Base-by-base conservation (phyloP, 192 early-diverging fungal genomes). In the Dimargaris verticillata region DNA sequence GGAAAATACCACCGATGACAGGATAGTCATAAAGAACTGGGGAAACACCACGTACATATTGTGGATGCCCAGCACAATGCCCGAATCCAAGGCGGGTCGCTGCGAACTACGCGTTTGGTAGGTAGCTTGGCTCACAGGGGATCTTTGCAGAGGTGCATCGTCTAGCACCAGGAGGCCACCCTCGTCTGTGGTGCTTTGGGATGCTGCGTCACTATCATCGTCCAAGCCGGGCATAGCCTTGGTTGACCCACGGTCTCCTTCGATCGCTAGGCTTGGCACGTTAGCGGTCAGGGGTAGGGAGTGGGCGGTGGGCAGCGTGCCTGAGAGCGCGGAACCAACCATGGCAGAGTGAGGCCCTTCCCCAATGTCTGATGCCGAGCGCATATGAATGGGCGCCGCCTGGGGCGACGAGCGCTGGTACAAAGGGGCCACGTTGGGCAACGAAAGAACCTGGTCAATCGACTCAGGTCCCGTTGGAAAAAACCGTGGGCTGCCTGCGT, bases 21-120 rank as follows among this genome's bases (percentile, higher is more conserved):
- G 70, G 46, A 91, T 67, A 12, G 88, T 87, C n/a, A 83, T 82
- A 3, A 83, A 69, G 67, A 98, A 91, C 69, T 98, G 95, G 13
- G 95, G 95, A 47, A 93, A 64, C 5, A 92, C 89, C 55, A 95
- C 86, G 66, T 90, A 95, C 66, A 96, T 86, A 67, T 98, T 98
- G 72, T 94, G 91, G 25, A 96, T 88, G 2, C 93, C 95, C 44
- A 95, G 72, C 13, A 93, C 80, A 48, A 89, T 78, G 24, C 87
- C 87, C 0, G 86, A 79, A 11, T 85, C 57, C 29, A 59, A 5
- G 5, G 57, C 18, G 22, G 53, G n/a, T n/a, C 53, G 26, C 26
- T 55, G 53, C 12, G 53, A 55, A 33, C 53, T 17, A 0, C 28
- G 33, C 10, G 10, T 55, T 10, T 28, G 53, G 14, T 17, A 28